Conservation (phyloP, 768 basidiomycete species). For the Lentinula detonsa region DNA sequence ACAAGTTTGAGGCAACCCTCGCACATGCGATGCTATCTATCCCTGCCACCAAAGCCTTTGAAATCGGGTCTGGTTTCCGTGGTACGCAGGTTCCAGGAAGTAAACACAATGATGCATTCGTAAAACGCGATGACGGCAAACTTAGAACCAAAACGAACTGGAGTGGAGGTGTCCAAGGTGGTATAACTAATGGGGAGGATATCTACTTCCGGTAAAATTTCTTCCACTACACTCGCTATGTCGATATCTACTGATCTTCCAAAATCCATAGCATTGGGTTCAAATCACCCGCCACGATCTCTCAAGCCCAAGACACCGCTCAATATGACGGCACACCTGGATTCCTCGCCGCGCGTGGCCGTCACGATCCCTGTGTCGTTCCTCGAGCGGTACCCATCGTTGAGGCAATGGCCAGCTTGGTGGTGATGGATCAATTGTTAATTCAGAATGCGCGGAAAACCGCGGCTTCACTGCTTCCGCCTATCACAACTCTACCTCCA, state of each 20-base stretch:
- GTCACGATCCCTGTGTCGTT: constrained; percentile 97
- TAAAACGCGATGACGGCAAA: constrained; percentile 54
- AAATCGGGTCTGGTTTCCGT: constrained; percentile 94
- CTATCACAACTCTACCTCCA: constrained; percentile 82
- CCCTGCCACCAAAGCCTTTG: constrained; percentile 97
- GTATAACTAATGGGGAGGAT: constrained; percentile 95
- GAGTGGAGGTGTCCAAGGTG: constrained; percentile 97
- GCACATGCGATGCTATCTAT: constrained; percentile 99
- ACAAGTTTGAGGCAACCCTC: constrained; percentile 95
- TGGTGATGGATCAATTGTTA: constrained; percentile 90
- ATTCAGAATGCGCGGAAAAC: constrained; percentile 82
- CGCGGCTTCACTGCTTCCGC: constrained; percentile 72
- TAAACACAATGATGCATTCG: constrained; percentile 89
- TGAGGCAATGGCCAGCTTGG: constrained; percentile 94
- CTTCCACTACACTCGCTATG: neutral
- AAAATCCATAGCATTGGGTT: constrained; percentile 69
- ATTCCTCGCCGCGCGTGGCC: constrained; percentile 81
- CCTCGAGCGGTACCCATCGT: constrained; percentile 97
- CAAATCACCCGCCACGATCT: constrained; percentile 98
- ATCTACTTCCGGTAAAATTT: constrained; percentile 86
- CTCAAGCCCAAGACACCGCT: constrained; percentile 83
- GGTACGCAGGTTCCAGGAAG: constrained; percentile 92
- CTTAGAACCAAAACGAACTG: constrained; percentile 88
- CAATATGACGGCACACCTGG: constrained; percentile 92
- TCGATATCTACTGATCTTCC: neutral